Evolutionary conservation across 2,329 filamentous ascomycete genomes (phyloP).

Genomic region (Curvularia sp.): DNA sequence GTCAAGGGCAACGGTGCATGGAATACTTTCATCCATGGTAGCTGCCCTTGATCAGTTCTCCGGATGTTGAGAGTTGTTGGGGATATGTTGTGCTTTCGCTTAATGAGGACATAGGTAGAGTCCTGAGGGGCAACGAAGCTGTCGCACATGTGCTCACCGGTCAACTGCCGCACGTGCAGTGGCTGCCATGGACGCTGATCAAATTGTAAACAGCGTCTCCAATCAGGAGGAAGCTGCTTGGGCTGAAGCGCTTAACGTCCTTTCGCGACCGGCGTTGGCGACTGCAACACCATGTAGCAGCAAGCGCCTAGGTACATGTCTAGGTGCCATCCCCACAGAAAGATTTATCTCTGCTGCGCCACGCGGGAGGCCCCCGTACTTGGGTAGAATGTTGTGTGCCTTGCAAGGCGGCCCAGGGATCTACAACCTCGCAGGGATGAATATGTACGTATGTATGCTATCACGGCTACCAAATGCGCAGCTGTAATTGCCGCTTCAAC

Average conservation of each 20-base stretch:
- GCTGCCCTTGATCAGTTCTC: background rate
- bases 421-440: too few relatives aligned
- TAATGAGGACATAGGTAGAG: background rate
- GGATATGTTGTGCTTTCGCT: constrained; percentile 3
- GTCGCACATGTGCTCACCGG: constrained; percentile 1
- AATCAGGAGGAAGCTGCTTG: background rate
- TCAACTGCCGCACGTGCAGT: constrained; percentile 6
- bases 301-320: background rate
- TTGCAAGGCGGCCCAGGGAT: background rate
- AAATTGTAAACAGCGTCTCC: background rate
- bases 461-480: too few relatives aligned
- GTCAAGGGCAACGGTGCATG: constrained; percentile 8
- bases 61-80: background rate
- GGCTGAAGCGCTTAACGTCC: background rate
- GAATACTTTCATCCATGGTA: background rate
- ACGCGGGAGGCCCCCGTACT: too few relatives aligned
- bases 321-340: too few relatives aligned
- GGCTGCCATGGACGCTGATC: background rate
- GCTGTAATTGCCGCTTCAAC: too few relatives aligned
- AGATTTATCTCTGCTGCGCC: too few relatives aligned
- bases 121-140: background rate
- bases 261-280: background rate
- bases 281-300: background rate
- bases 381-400: background rate
- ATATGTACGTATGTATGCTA: too few relatives aligned